Conservation (phyloP, 495 filamentous ascomycete genomes). For the Penicillium pancosmium region DNA sequence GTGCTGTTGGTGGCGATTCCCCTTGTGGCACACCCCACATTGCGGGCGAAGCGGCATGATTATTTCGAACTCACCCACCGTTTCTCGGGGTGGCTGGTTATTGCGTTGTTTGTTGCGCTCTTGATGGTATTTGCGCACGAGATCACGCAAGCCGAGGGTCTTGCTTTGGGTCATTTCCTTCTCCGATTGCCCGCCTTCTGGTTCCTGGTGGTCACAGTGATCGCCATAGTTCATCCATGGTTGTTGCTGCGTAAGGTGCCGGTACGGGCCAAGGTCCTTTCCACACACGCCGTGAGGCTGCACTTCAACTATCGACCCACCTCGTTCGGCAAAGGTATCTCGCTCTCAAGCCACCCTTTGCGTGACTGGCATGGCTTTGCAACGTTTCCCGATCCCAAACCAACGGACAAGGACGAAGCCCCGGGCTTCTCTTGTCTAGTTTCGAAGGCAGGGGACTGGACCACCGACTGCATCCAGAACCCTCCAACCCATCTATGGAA, state of each 20-base stretch:
- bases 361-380: constrained; percentile 84
- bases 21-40: constrained; percentile 44
- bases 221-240: constrained; percentile 48
- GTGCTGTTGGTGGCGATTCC: constrained; percentile 46
- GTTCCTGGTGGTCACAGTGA: constrained; percentile 42
- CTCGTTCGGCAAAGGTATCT: constrained; percentile 48
- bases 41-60: constrained; percentile 54
- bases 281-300: constrained; percentile 70
- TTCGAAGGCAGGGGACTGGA: constrained; percentile 88
- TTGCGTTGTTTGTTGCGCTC: constrained; percentile 50
- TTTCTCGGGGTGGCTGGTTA: constrained; percentile 54
- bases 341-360: constrained; percentile 57
- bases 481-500: constrained; percentile 55
- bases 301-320: constrained; percentile 63
- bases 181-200: constrained; percentile 46
- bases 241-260: constrained; percentile 49
- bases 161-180: constrained; percentile 37
- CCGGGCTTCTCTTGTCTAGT: constrained; percentile 67
- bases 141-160: constrained; percentile 24
- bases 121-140: constrained; percentile 43
- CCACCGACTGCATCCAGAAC: constrained; percentile 60
- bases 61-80: constrained; percentile 60
- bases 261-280: constrained; percentile 65
- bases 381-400: constrained; percentile 57
- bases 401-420: constrained; percentile 13